Evolutionary conservation across 768 basidiomycete genomes (phyloP), one percentile per base, ranked within the genome.

Genomic region (Nidularia pulvinata): DNA sequence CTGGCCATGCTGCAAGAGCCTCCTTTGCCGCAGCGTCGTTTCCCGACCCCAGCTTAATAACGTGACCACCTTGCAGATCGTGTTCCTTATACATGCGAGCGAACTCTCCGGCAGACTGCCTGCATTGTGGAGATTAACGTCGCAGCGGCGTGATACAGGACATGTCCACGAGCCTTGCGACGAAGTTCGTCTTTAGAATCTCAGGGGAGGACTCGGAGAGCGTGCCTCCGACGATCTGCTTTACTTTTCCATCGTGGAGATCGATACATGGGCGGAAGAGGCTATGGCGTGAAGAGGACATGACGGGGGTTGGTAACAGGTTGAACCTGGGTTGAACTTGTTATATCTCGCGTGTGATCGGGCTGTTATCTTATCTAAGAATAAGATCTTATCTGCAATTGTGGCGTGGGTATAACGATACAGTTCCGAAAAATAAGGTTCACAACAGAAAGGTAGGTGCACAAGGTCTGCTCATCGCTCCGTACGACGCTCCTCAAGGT

Each of bases 181-280:
- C 85, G 64, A 95, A 98, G 68, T 99, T 98, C 19, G 93, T 95
- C 68, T 81, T 83, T 59, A 97, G 77, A 39, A 65, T 66, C 22
- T 77, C 71, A 6, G 89, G 82, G 34, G 81, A 66, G 22, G 69
- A 60, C 49, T 93, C 89, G 16, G 89, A 91, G 33, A 99, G 79
- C 4, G 94, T 95, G 3, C 95, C 93, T 43, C 97, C 97, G 11
- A 99, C 92, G 51, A 99, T 98, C 72, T 99, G 97, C 72, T 98
- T 98, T 54, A 99, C 97, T 62, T 93, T 80, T 5, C 97, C 97
- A 55, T 88, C 82, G 71, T 99, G 97, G 13, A 99, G 82, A 70
- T 99, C 97, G 61, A 99, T 98, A 67, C 97, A 99, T 16, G 97
- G 97, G 52, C 89, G 80, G 74, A 97, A 96, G 47, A 80, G 67